Evolutionary conservation across 2,329 filamentous ascomycete species (phyloP), one percentile per base, ranked within the genome.

Genomic region (Claviceps humidiphila): DNA sequence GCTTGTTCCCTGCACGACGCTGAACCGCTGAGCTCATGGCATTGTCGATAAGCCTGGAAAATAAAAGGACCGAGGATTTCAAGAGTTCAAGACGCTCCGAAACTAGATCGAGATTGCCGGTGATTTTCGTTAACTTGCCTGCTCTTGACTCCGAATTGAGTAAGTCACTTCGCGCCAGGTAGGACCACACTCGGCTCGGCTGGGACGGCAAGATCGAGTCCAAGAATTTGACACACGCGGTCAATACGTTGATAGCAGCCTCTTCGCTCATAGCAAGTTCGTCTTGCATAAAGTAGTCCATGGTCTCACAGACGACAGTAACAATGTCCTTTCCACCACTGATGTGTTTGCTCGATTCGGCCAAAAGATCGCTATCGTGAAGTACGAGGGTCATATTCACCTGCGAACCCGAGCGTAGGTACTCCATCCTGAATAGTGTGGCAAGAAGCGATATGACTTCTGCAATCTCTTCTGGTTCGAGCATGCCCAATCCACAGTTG

Each of bases 101-200:
- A 2, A 86, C 80, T 53, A 95, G 77, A 62, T 98, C 93, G 3
- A 89, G 79, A 24, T 81, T 84, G n/a, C 87, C 87, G 2, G 94
- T 79, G 50, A 97, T 82, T 49, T 81, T 81, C 41, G 84, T 80
- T 55, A 98, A 76, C 55, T 85, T 83, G 11, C 89, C 87, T 14
- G 83, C 83, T 56, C 83, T 84, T 9, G 87, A 83, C 58, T 89
- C 84, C 5, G 82, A 79, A 58, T 86, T 85, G 46, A 98, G 74
- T 17, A 98, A 72, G 56, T 84, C 81, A 64, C 88, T 94, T 53
- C 88, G 82, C 3, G 84, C 81, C 60, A 98, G 77, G 64, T 91
- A 87, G 3, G 91, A 89, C 90, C 93, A 97, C 5, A 95, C 82
- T 54, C 90, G 78, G 53, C 85, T 86, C 0, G 93, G 91, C 50